phyloP scores from a whole-genome alignment of 2,329 filamentous ascomycete species.

The Claviceps digitariae region DNA sequence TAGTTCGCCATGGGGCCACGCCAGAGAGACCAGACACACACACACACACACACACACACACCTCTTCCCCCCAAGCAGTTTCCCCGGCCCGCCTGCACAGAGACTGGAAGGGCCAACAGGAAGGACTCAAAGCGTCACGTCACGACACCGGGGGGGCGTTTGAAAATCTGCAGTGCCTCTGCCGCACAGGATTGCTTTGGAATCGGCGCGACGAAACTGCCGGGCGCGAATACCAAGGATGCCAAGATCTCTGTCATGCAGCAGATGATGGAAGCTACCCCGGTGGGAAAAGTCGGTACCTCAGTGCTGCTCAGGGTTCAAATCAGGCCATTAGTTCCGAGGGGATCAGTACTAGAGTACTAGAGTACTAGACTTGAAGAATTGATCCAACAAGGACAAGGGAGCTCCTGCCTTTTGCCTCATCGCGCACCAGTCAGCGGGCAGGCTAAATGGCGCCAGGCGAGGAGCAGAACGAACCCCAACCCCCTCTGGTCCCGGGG shows the following conservation, averaged over 20 bases:
- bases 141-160: background rate
- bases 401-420: constrained; percentile 2
- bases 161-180: background rate
- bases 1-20: background rate
- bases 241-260: background rate
- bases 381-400: no score
- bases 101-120: background rate
- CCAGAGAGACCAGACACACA: background rate
- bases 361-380: no score
- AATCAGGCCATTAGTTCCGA: no score
- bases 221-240: background rate
- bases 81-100: background rate
- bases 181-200: background rate
- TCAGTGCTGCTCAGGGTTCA: no score
- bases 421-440: constrained; percentile 3
- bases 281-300: no score
- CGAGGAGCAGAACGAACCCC: background rate
- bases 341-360: no score
- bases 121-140: background rate
- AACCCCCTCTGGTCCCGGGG: background rate
- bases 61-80: no score
- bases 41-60: no score
- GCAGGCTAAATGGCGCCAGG: background rate
- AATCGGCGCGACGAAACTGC: background rate
- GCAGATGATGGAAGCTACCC: no score